Evolutionary conservation across 148 eudicot species (phyloP), one percentile per base, ranked within the genome.

Genomic region (Simmondsia chinensis): DNA sequence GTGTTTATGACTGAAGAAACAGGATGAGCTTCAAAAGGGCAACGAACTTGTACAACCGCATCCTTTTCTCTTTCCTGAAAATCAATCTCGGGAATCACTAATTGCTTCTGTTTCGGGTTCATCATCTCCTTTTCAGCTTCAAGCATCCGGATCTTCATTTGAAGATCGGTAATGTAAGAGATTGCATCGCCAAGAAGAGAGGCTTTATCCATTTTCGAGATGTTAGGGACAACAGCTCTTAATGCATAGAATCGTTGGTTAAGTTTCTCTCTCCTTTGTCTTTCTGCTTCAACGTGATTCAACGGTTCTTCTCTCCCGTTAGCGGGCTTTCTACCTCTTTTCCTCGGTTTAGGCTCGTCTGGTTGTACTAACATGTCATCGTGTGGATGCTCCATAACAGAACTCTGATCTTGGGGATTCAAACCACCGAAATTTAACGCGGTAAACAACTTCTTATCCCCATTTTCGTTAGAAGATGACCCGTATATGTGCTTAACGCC

Each of bases 151-250:
- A 91, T 74, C 71, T 74, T 82, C 43, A 60, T 59, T 64, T 86
- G 86, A 35, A 91, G 83, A 62, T 91, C 94, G 2, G 80, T 79
- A 22, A 86, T 86, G 41, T 82, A 82, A 0, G 94, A 63, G 43
- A 91, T 91, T 18, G 99, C 99, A 46, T 91, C 99, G 6, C 87
- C 89, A 33, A 91, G 86, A 12, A 91, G 78, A 8, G 97, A 91
- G 2, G 97, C 97, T 33, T 91, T 91, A 52, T 91, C 97, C 97
- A 91, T 85, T 58, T 91, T 91, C 13, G 97, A 85, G 57, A 91
- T 91, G 31, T 82, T 91, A 1, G 97, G 97, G 44, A 91, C 97
- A 25, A 91, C 83, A 0, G 97, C 93, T 70, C 99, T 74, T 39
- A 91, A 55, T 0, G 95, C 99, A n/a, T 91, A 91, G 54, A 91